Conservation (phyloP, 140 eudicot species). For the Oenanthe javanica region DNA sequence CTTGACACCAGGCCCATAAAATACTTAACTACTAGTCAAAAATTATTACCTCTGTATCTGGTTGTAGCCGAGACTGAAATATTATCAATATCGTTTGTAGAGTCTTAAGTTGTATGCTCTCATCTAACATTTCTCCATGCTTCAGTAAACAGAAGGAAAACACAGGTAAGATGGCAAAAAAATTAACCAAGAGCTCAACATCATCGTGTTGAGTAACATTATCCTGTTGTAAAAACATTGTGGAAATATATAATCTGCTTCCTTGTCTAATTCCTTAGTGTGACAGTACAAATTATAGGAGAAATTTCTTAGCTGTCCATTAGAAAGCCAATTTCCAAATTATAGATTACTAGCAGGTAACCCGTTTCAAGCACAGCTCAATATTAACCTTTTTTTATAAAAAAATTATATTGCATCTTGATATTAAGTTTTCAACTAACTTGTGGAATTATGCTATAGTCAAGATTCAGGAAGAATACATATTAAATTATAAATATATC, state of each 20-base stretch:
- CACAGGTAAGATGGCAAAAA: background rate
- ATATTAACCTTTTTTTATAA: background rate
- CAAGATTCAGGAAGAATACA: background rate
- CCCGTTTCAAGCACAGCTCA: background rate
- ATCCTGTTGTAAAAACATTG: background rate
- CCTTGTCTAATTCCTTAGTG: background rate
- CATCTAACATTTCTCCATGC: constrained; percentile 98
- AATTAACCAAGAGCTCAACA: background rate
- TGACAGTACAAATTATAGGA: background rate
- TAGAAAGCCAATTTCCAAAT: background rate
- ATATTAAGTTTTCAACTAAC: background rate
- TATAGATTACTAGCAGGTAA: background rate
- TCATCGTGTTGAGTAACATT: background rate
- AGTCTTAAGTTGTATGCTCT: constrained; percentile 84
- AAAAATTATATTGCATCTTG: background rate
- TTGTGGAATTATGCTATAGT: background rate
- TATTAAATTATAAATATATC: background rate
- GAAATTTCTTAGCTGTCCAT: background rate
- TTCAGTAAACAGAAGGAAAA: constrained; percentile 25
- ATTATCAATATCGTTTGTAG: constrained; percentile 88
- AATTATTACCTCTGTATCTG: constrained; percentile 75
- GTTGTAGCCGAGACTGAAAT: constrained; percentile 85
- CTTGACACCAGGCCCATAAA: background rate
- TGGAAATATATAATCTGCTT: background rate
- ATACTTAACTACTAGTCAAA: background rate